phyloP scores from a whole-genome alignment of 306 rosid genomes.

The Inga laurina region DNA sequence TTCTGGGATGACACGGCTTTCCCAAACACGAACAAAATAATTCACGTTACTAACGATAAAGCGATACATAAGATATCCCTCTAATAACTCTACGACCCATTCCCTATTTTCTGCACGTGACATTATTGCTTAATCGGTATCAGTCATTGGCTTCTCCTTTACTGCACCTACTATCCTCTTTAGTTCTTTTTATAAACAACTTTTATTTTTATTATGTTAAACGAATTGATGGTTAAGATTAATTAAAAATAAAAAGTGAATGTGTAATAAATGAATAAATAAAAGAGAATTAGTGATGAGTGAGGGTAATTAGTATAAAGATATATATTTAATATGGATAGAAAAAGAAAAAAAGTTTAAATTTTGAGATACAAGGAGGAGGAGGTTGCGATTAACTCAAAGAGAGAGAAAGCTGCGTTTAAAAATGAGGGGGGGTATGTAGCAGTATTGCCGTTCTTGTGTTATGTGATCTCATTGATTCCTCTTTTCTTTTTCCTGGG shows the following conservation, averaged over 20 bases:
- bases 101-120: constrained; percentile 38
- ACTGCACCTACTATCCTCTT: background rate
- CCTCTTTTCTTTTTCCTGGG: background rate
- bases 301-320: too few species aligned
- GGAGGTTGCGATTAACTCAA: too few species aligned
- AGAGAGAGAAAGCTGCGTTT: too few species aligned
- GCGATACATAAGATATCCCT: background rate
- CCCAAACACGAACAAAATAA: constrained; percentile 1
- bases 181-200: too few species aligned
- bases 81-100: constrained; percentile 29
- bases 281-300: too few species aligned
- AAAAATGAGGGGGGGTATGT: background rate
- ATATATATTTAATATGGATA: too few species aligned
- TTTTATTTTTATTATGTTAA: too few species aligned
- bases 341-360: too few species aligned
- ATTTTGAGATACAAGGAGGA: too few species aligned
- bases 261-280: too few species aligned
- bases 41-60: background rate
- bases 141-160: constrained; percentile 9
- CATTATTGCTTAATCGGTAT: constrained; percentile 15
- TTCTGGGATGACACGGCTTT: background rate
- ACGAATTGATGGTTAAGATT: too few species aligned
- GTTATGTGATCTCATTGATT: background rate
- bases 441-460: background rate
- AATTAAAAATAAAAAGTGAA: too few species aligned